Conservation (phyloP, 345 rosid species). For the Isatis tinctoria region DNA sequence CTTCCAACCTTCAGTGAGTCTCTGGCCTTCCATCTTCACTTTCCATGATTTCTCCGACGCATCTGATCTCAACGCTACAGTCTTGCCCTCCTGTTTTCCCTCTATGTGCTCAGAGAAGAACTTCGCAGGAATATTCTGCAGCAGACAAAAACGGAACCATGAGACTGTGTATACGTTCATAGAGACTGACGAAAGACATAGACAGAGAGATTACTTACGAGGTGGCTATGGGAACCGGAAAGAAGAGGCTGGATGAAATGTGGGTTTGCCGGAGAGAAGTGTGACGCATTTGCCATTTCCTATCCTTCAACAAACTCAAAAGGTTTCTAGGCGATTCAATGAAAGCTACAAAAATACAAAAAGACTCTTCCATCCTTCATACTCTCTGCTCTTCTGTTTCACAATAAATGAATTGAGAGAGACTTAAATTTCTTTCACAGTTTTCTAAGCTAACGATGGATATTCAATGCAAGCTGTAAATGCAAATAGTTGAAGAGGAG, state of each 20-base stretch:
- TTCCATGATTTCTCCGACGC: slow-evolving; percentile 1
- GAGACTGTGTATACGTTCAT: neutral
- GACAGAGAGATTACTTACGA: neutral
- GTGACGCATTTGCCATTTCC: neutral
- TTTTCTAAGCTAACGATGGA: neutral
- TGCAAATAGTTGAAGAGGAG: neutral
- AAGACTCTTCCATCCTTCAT: neutral
- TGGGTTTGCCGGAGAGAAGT: neutral
- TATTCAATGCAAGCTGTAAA: neutral
- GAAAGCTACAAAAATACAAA: neutral
- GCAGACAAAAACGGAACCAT: neutral
- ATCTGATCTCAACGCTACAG: neutral
- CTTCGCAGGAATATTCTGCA: slow-evolving; percentile 3
- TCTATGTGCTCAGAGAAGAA: slow-evolving; percentile 9
- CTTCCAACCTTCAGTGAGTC: neutral
- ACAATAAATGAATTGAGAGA: neutral
- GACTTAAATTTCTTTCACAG: neutral
- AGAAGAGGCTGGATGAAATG: slow-evolving; percentile 18
- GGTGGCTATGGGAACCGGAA: neutral
- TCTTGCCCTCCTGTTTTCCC: neutral
- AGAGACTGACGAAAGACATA: neutral
- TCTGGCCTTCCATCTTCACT: slow-evolving; percentile 11
- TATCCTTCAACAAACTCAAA: neutral
- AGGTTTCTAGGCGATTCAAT: neutral
- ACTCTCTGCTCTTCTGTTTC: neutral